Conservation (phyloP, 2,329 filamentous ascomycete genomes). For the Penicillium glabrum region DNA sequence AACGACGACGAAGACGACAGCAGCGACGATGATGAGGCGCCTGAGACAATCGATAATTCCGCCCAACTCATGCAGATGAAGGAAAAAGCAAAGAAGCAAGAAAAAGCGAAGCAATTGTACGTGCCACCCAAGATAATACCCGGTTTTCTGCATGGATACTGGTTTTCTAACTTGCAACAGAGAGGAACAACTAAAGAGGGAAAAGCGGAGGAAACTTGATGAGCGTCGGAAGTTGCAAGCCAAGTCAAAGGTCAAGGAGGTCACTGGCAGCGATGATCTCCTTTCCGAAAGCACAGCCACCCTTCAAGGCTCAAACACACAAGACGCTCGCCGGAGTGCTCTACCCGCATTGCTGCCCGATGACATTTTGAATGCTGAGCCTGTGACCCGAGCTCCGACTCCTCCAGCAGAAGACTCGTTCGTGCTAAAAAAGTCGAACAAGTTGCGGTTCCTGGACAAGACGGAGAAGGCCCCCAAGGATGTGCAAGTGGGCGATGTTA, state of each 20-base stretch:
- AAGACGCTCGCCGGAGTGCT: constrained; percentile 36
- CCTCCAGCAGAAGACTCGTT: constrained; percentile 39
- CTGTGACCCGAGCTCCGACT: constrained; percentile 45
- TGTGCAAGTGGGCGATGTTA: constrained; percentile 49
- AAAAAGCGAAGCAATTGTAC: constrained; percentile 38
- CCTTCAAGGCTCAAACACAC: constrained; percentile 38
- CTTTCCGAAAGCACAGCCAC: constrained; percentile 44
- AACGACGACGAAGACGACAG: constrained; percentile 28
- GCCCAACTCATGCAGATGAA: constrained; percentile 39
- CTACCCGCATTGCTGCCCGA: constrained; percentile 53
- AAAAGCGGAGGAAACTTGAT: constrained; percentile 42
- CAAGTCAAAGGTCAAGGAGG: constrained; percentile 28
- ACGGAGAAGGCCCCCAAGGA: constrained; percentile 52
- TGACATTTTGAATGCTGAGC: constrained; percentile 51
- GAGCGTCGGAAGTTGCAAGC: constrained; percentile 41
- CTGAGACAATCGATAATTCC: constrained; percentile 43
- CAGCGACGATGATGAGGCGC: constrained; percentile 43
- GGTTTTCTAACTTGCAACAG: constrained; percentile 29
- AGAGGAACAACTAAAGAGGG: constrained; percentile 38
- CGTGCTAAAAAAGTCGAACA: constrained; percentile 37
- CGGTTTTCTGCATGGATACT: too few species aligned
- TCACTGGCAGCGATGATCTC: constrained; percentile 32
- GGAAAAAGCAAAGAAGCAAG: constrained; percentile 39
- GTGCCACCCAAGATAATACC: constrained; percentile 6
- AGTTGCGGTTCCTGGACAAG: constrained; percentile 51